A percentile compares a stretch with the other conserved stretches of the same genome.
These are phyloP conservation scores for Hortaea sp. DNA, from an alignment of 2,329 filamentous ascomycete species.

Conservation along the genomic window DNA sequence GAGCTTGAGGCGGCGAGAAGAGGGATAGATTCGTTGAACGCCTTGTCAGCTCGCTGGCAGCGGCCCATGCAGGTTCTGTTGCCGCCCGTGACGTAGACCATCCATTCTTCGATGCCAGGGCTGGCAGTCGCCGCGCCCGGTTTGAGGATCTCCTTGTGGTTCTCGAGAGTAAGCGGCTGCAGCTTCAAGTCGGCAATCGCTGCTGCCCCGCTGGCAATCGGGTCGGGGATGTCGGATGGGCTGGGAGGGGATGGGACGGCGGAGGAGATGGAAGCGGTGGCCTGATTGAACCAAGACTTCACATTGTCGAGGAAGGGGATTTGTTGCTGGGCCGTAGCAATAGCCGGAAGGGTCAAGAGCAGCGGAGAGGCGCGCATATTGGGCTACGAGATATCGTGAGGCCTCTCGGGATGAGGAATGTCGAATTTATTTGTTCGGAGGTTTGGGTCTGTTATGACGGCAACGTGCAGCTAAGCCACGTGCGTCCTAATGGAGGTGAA, in stretches of 20 bases:
- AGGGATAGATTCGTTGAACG: constrained; percentile 39
- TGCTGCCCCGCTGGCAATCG: constrained; percentile 36
- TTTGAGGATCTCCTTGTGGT: constrained; percentile 60
- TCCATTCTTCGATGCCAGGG: constrained; percentile 61
- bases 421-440: too few species aligned
- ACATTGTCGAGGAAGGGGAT: constrained; percentile 48
- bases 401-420: too few species aligned
- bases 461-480: neutral
- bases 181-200: constrained; percentile 45
- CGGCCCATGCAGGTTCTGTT: constrained; percentile 71
- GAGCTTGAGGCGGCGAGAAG: constrained; percentile 52
- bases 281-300: constrained; percentile 44
- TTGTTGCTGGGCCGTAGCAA: constrained; percentile 46
- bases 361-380: constrained; percentile 46
- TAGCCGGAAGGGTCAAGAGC: constrained; percentile 42
- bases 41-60: constrained; percentile 54
- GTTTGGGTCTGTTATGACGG: neutral
- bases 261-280: constrained; percentile 44
- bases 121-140: constrained; percentile 49
- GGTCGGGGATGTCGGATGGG: constrained; percentile 30
- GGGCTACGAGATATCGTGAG: neutral
- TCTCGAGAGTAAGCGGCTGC: constrained; percentile 53
- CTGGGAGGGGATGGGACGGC: constrained; percentile 34
- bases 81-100: constrained; percentile 62
- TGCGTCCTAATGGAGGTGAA: neutral